phyloP scores from a whole-genome alignment of 257 asterid genomes.

The Cordia subcordata region DNA sequence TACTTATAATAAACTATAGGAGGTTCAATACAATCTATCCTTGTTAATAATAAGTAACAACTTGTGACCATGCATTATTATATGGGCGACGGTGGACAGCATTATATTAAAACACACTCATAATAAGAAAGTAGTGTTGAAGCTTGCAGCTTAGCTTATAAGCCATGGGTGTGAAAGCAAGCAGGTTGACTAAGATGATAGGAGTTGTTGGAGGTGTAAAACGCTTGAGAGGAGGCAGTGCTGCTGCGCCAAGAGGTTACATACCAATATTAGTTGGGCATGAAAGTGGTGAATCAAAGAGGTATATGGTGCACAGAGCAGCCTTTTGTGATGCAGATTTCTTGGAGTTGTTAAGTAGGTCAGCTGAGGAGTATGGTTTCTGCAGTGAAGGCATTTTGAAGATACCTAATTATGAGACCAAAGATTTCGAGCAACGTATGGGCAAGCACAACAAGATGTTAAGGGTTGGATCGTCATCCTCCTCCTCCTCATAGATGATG shows the following conservation, averaged over 20 bases:
- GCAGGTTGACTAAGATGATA: constrained; percentile 16
- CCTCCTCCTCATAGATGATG: too few relatives aligned
- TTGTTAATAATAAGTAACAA: too few relatives aligned
- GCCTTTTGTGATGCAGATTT: constrained; percentile 47
- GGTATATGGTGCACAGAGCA: constrained; percentile 47
- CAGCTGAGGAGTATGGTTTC: constrained; percentile 70
- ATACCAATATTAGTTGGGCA: constrained; percentile 54
- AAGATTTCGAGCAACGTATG: constrained; percentile 45
- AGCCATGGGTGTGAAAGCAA: background rate
- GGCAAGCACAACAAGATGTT: too few relatives aligned
- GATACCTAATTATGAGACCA: constrained; percentile 49
- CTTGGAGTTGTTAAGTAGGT: constrained; percentile 36
- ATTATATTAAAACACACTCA: too few relatives aligned
- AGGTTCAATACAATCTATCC: too few relatives aligned
- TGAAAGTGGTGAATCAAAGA: constrained; percentile 27
- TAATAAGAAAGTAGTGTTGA: too few relatives aligned
- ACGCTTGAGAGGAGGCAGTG: too few relatives aligned
- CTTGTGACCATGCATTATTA: too few relatives aligned
- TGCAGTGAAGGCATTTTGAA: constrained; percentile 45
- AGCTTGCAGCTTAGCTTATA: too few relatives aligned
- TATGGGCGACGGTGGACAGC: too few relatives aligned
- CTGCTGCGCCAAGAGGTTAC: constrained; percentile 52
- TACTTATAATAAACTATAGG: too few relatives aligned
- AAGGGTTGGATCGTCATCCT: too few relatives aligned
- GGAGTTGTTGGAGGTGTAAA: constrained; percentile 7